Evolutionary conservation across 768 basidiomycete species (phyloP).

Genomic region (Auricularia sp.): DNA sequence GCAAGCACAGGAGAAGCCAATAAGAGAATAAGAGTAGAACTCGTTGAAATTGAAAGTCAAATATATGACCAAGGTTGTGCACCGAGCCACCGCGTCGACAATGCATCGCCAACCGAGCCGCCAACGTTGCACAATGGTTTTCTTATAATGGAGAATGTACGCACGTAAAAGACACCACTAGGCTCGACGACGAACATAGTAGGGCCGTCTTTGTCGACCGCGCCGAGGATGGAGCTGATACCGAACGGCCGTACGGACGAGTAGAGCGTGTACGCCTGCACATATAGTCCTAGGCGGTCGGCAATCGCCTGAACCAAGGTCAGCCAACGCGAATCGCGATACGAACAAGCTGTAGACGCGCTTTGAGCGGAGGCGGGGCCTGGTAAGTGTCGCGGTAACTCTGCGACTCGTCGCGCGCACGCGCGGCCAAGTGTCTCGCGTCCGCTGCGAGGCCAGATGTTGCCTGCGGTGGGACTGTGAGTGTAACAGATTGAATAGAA

Average conservation of each 20-base stretch:
- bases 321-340: neutral
- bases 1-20: too few species aligned
- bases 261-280: slow-evolving; percentile 94
- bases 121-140: too few species aligned
- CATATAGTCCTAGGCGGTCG: slow-evolving; percentile 78
- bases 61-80: too few species aligned
- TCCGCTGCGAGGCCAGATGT: slow-evolving; percentile 91
- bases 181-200: slow-evolving; percentile 87
- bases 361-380: slow-evolving; percentile 71
- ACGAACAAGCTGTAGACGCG: slow-evolving; percentile 20
- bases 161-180: slow-evolving; percentile 81
- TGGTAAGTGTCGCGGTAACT: slow-evolving; percentile 66
- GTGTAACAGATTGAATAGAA: neutral
- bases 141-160: slow-evolving; percentile 18
- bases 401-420: slow-evolving; percentile 75
- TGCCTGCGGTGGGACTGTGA: slow-evolving; percentile 42
- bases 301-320: slow-evolving; percentile 37
- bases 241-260: slow-evolving; percentile 97
- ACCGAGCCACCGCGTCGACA: too few species aligned
- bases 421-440: slow-evolving; percentile 76
- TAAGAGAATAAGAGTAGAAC: too few species aligned
- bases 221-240: slow-evolving; percentile 83
- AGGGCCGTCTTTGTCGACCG: slow-evolving; percentile 83
- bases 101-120: too few species aligned
- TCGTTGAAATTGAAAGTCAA: too few species aligned